Conservation (phyloP, 1,139 yeast species). For the Yamadazyma songkhlaensis region DNA sequence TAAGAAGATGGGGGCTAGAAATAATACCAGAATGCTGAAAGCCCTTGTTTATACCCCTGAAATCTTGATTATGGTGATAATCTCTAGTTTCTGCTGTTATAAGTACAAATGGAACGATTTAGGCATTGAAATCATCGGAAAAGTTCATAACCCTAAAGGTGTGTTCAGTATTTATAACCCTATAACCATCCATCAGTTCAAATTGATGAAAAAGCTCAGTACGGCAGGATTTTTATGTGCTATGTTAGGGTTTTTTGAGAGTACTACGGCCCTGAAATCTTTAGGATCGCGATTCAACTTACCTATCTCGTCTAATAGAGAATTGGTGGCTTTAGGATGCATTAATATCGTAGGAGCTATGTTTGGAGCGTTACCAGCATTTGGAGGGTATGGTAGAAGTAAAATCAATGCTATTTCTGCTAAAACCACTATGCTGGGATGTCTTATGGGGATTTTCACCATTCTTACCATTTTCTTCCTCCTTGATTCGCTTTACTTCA, state of each 20-base stretch:
- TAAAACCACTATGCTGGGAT: slow-evolving; percentile 78
- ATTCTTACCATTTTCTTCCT: slow-evolving; percentile 61
- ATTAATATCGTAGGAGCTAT: slow-evolving; percentile 65
- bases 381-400: slow-evolving; percentile 95
- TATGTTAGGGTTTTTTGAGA: slow-evolving; percentile 87
- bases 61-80: slow-evolving; percentile 68
- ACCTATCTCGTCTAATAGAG: slow-evolving; percentile 73
- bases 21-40: slow-evolving; percentile 15
- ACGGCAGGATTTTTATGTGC: slow-evolving; percentile 74
- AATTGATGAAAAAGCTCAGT: slow-evolving; percentile 41
- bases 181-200: slow-evolving; percentile 22
- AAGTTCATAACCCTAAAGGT: slow-evolving; percentile 37
- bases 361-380: slow-evolving; percentile 84
- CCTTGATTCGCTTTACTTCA: slow-evolving; percentile 62
- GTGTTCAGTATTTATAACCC: slow-evolving; percentile 33
- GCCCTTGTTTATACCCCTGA: slow-evolving; percentile 69
- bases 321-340: slow-evolving; percentile 77
- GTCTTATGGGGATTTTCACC: slow-evolving; percentile 73
- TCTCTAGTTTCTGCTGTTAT: slow-evolving; percentile 59
- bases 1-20: slow-evolving; percentile 34
- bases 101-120: slow-evolving; percentile 50
- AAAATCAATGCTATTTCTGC: slow-evolving; percentile 87
- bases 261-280: slow-evolving; percentile 89
- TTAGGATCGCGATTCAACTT: slow-evolving; percentile 63
- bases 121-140: slow-evolving; percentile 72